These are phyloP conservation scores for Coniella vitis DNA, from an alignment of 2,329 filamentous ascomycete species.

Conservation along the genomic window DNA sequence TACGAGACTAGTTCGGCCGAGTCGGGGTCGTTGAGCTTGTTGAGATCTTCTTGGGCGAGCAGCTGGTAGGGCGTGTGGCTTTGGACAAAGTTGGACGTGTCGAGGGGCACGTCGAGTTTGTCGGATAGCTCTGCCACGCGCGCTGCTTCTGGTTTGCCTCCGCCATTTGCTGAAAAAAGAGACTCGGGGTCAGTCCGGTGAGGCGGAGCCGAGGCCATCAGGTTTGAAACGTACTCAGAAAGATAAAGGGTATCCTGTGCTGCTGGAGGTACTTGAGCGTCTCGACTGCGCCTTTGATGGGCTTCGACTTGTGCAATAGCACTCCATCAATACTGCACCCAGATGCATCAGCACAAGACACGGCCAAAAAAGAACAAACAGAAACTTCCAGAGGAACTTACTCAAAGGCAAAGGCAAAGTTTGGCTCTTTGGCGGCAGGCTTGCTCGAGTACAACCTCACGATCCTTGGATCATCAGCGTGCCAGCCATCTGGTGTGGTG, in stretches of 20 bases:
- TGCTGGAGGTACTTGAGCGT: slow-evolving; percentile 67
- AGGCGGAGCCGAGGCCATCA: neutral
- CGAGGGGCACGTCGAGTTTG: slow-evolving; percentile 57
- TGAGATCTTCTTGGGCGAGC: slow-evolving; percentile 41
- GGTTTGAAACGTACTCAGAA: slow-evolving; percentile 58
- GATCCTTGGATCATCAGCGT: too few species aligned
- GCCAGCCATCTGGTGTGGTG: too few species aligned
- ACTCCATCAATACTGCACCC: slow-evolving; percentile 74
- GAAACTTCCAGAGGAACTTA: slow-evolving; percentile 18
- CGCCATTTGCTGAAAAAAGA: slow-evolving; percentile 61
- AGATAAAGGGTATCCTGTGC: slow-evolving; percentile 79
- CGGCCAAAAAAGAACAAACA: neutral
- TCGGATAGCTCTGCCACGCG: slow-evolving; percentile 63
- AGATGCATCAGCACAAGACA: neutral
- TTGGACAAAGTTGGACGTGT: slow-evolving; percentile 70
- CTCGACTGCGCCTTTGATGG: slow-evolving; percentile 70
- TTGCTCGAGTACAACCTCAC: neutral
- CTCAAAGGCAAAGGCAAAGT: slow-evolving; percentile 23
- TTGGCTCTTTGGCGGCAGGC: neutral
- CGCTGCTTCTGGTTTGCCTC: slow-evolving; percentile 73
- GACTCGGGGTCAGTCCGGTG: neutral
- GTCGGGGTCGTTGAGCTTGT: slow-evolving; percentile 32
- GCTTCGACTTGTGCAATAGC: slow-evolving; percentile 73
- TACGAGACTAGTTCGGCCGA: neutral
- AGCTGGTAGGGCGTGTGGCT: slow-evolving; percentile 85